These are phyloP conservation scores for Rostrohypoxylon terebratum DNA, from an alignment of 495 filamentous ascomycete genomes.

Conservation along the genomic window DNA sequence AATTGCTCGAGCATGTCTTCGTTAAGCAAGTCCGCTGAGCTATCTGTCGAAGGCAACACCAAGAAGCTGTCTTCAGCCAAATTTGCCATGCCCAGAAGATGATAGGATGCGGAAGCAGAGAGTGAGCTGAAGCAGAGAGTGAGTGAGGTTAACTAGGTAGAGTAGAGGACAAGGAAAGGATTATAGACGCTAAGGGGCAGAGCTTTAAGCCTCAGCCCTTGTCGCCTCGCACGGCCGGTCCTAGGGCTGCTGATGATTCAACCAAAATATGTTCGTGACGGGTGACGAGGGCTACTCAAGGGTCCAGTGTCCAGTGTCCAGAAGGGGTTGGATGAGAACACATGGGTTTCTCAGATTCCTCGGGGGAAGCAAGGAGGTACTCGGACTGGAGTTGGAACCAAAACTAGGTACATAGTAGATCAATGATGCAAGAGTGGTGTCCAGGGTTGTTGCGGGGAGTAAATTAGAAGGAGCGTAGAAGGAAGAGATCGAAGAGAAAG, in stretches of 20 bases:
- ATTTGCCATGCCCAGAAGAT: slow-evolving; percentile 8
- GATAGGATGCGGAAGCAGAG: not conserved
- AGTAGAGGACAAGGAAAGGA: not conserved
- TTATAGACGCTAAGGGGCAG: not conserved
- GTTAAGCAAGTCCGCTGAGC: slow-evolving; percentile 1
- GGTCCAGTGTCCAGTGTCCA: not conserved
- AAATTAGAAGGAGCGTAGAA: slow-evolving; percentile 12
- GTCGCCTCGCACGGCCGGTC: not conserved
- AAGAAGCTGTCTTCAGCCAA: slow-evolving; percentile 31
- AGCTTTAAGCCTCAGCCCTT: slow-evolving; percentile 7
- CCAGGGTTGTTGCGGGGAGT: not conserved
- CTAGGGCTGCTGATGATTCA: not conserved
- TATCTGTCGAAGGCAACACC: slow-evolving; percentile 28
- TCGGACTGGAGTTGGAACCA: not conserved
- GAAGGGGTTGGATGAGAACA: not conserved
- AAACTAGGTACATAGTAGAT: too few species aligned
- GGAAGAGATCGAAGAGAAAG: not conserved
- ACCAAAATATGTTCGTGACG: not conserved
- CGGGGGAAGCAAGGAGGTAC: not conserved
- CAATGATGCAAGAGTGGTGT: slow-evolving; percentile 9
- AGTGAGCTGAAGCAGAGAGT: not conserved
- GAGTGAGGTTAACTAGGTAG: not conserved
- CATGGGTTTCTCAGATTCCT: not conserved
- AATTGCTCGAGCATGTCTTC: slow-evolving; percentile 5
- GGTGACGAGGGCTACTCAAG: not conserved